A percentile compares a stretch with the other conserved stretches of the same genome.
phyloP scores from a whole-genome alignment of 371 early-diverging fungal species.

The Capillidium rhysosporum region DNA sequence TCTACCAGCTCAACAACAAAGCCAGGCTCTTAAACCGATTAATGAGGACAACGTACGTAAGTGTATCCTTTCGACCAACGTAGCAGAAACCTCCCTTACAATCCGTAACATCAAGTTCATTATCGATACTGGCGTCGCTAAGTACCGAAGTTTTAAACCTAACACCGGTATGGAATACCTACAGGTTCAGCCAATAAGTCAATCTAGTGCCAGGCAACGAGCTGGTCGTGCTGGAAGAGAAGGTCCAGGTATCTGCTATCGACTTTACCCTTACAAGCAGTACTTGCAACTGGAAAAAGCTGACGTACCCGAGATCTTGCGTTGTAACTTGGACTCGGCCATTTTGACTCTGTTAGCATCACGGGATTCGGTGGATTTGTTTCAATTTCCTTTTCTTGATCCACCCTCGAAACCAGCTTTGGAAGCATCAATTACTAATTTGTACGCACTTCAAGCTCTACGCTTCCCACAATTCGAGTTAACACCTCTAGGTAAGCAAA shows the following conservation, averaged over 20 bases:
- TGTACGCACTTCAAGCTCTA: conserved; percentile 80
- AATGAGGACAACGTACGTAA: conserved; percentile 74
- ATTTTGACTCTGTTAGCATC: conserved; percentile 73
- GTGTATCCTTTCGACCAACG: conserved; percentile 90
- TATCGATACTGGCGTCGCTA: conserved; percentile 91
- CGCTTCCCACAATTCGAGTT: conserved; percentile 50
- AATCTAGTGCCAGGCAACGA: conserved; percentile 90
- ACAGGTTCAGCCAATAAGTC: conserved; percentile 69
- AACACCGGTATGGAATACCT: conserved; percentile 76
- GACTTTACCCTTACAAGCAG: conserved; percentile 81
- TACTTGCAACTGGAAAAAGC: conserved; percentile 59
- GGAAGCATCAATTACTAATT: conserved; percentile 61
- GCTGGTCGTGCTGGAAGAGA: conserved; percentile 93
- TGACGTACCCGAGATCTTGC: conserved; percentile 84
- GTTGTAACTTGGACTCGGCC: conserved; percentile 76
- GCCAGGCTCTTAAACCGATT: conserved; percentile 60
- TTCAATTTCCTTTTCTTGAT: conserved; percentile 90
- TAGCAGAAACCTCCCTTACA: conserved; percentile 98
- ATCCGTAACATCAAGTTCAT: conserved; percentile 95
- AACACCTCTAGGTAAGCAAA: conserved; percentile 62
- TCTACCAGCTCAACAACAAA: conserved; percentile 78
- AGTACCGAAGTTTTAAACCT: conserved; percentile 87
- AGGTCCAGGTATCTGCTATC: conserved; percentile 64
- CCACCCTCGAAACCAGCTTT: conserved; percentile 56
- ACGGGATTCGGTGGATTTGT: conserved; percentile 60